A percentile compares a stretch with the other conserved stretches of the same genome.
phyloP scores from a whole-genome alignment of 345 rosid genomes.

The Corchorus capsularis region DNA sequence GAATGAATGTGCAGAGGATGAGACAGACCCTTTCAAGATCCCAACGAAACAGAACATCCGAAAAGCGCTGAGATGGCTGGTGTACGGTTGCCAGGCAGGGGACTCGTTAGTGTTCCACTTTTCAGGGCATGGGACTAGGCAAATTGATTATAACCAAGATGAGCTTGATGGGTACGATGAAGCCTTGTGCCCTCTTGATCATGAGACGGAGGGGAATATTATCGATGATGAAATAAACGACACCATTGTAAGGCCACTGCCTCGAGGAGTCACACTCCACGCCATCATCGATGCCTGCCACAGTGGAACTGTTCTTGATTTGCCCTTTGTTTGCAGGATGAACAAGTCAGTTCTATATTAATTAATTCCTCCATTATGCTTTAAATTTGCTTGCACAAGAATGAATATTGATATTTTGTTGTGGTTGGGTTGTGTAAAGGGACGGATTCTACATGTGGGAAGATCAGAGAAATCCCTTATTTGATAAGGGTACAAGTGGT shows the following conservation, averaged over 20 bases:
- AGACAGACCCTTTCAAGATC: constrained; percentile 43
- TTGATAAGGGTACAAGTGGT: constrained; percentile 47
- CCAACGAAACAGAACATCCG: constrained; percentile 80
- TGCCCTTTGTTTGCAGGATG: constrained; percentile 66
- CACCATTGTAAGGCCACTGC: constrained; percentile 70
- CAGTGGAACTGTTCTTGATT: constrained; percentile 68
- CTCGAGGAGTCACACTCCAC: constrained; percentile 65
- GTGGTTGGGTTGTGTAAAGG: constrained; percentile 31
- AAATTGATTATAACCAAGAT: constrained; percentile 48
- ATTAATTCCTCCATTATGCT: too few relatives aligned
- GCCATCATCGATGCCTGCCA: constrained; percentile 72
- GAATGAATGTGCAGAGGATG: constrained; percentile 57
- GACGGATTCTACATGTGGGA: constrained; percentile 61
- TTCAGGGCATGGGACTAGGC: constrained; percentile 80
- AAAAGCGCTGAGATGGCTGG: constrained; percentile 68
- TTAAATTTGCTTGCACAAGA: too few relatives aligned
- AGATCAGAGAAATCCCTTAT: constrained; percentile 35
- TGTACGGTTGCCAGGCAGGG: constrained; percentile 62
- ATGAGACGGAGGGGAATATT: constrained; percentile 66
- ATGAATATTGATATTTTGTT: too few relatives aligned
- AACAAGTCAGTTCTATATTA: constrained; percentile 39
- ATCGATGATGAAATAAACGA: constrained; percentile 73
- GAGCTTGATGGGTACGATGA: constrained; percentile 79
- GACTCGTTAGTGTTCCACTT: constrained; percentile 83
- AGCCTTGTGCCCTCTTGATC: constrained; percentile 70